Evolutionary conservation across 1,139 yeast genomes (phyloP), one percentile per base, ranked within the genome.

Genomic region (Yamadazyma siamensis): DNA sequence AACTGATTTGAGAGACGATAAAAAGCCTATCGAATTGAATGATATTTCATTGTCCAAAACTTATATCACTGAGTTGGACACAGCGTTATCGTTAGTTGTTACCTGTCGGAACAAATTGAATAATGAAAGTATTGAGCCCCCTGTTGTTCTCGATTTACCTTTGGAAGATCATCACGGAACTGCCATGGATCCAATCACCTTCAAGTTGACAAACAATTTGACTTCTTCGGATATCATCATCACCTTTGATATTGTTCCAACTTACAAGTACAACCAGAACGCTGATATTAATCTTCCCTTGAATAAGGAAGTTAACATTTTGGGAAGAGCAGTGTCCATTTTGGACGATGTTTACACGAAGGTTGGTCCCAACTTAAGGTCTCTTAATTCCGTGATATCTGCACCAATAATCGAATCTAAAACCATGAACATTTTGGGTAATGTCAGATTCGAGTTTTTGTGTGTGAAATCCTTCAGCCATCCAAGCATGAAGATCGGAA

Each of bases 241-340:
- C 19, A 76, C 78, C 25, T 91, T 91, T 59, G 97, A 91, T 54
- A 72, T 91, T 39, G 88, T 89, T 14, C 96, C 96, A n/a, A 87
- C 97, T 0, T 89, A 88, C 53, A 85, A 65, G 35, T 61, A 61
- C 35, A 44, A 59, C 7, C 36, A 33, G 24, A 26, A 24, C 13
- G 18, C 33, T 2, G 46, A 44, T 31, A 25, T 31, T 6, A 36
- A 38, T 18, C 13, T 28, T 4, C 36, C 40, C 8, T 27, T 26
- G 29, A 46, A 43, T 27, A 38, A 54, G 38, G 56, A 60, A 31
- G 61, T 66, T 18, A 73, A 73, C 43, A 68, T 81, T 9, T 61
- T 89, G 29, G 97, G 96, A 13, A 72, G 98, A 32, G 97, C 94
- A 1, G 88, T 87, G 23, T 94, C 94, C 0, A 52, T 84, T 32